These are phyloP conservation scores for Fusarium sp. DNA, from an alignment of 2,329 filamentous ascomycete genomes.

Conservation along the genomic window DNA sequence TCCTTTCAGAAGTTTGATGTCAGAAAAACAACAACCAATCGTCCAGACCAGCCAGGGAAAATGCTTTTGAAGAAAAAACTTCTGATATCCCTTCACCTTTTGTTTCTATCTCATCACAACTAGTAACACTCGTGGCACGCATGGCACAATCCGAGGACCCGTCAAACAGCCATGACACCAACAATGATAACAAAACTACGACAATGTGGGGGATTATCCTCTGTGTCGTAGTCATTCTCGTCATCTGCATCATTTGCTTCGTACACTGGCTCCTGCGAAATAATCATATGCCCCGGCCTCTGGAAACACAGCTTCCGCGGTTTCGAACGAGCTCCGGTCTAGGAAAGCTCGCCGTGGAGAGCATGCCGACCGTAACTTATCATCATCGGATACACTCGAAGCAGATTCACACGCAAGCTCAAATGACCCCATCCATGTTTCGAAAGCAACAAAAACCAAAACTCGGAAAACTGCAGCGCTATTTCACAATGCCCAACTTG, in stretches of 20 bases:
- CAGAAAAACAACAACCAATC: not conserved
- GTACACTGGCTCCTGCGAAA: not conserved
- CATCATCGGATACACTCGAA: not conserved
- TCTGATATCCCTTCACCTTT: not conserved
- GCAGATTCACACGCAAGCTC: not conserved
- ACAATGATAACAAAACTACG: not conserved
- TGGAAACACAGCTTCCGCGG: not conserved
- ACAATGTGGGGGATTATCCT: constrained; percentile 8
- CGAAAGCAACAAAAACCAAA: not conserved
- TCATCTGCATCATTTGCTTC: constrained; percentile 8
- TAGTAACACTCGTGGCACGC: not conserved
- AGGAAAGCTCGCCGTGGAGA: constrained; percentile 6
- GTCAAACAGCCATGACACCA: not conserved
- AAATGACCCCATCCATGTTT: not conserved
- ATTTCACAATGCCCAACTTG: not conserved
- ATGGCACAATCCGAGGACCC: not conserved
- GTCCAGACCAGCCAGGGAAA: too few relatives aligned
- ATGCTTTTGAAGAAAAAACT: not conserved
- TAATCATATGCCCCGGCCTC: not conserved
- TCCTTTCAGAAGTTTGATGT: not conserved
- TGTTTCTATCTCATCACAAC: not conserved
- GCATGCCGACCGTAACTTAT: constrained; percentile 8
- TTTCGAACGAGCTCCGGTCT: not conserved
- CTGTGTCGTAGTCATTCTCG: not conserved
- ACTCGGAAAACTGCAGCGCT: not conserved